Evolutionary conservation across 495 filamentous ascomycete genomes (phyloP), one percentile per base, ranked within the genome.

Genomic region (Penicillium lividum): DNA sequence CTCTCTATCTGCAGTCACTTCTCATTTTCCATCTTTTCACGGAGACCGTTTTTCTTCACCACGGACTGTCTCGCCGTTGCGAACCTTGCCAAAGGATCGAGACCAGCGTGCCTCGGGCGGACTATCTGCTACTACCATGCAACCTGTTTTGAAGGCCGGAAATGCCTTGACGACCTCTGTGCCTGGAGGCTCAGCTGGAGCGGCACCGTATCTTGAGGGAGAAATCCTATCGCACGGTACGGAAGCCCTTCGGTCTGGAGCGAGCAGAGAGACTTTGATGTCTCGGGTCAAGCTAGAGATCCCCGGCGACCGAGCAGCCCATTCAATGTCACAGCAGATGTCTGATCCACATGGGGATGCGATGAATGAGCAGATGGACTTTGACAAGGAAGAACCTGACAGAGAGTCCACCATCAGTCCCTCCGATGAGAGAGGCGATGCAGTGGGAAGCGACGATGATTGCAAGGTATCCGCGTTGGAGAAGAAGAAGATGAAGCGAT

Each of bases 401-500:
- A 57, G 53, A 22, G 73, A 77, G 22, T 59, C 61, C 3, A 63
- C 61, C 6, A 61, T 67, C 38, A 73, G 66, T 40, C 72, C 70
- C 8, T 68, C 71, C 6, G 75, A 75, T 44, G 75, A 76, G 28
- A 70, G 62, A 40, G 67, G 53, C 34, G 69, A 66, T 42, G 67
- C 66, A 9, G 58, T 63, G 31, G 61, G 58, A 11, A 66, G 64
- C 46, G 68, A 62, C 27, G 71, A 71, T 7, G 65, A 53, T 8
- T 43, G 67, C 47, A 68, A 46, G 34, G 56, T 66, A 22, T 60
- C 72, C 7, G 60, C 65, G n/a, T 29, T 87, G 31, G 90, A 94
- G 60, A 89, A 92, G 68, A 86, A 92, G 64, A 97, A 96, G 72
- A 95, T 94, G 91, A 97, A 96, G 79, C 83, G 93, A 57, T 96